Percentiles rank a stretch among this genome's conserved stretches.
Evolutionary conservation across 805 yeast genomes (phyloP).

Genomic region (Candida ficus): DNA sequence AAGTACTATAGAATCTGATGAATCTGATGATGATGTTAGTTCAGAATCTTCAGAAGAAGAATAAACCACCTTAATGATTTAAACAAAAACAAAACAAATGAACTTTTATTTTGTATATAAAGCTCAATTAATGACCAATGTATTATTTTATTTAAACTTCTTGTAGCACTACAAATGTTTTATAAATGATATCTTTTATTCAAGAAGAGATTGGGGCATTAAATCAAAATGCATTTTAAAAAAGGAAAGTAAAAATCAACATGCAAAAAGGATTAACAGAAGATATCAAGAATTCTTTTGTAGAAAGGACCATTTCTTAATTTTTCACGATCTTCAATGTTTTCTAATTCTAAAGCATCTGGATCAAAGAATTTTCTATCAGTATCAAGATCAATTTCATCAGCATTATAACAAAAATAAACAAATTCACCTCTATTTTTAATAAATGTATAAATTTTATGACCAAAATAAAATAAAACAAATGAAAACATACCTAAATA

Average conservation of each 20-base stretch:
- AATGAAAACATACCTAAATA: constrained; percentile 46
- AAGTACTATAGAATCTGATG: constrained; percentile 33
- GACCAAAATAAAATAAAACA: constrained; percentile 41
- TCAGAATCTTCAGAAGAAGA: constrained; percentile 74
- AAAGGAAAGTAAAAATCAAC: too few relatives aligned
- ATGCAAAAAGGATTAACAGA: constrained; percentile 21
- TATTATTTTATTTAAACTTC: background rate
- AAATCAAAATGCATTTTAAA: too few relatives aligned
- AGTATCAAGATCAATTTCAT: constrained; percentile 39
- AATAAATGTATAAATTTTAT: constrained; percentile 39
- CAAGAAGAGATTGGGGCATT: too few relatives aligned
- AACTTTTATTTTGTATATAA: background rate
- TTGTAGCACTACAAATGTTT: too few relatives aligned
- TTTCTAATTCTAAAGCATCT: constrained; percentile 36
- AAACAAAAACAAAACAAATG: background rate
- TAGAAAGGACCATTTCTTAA: constrained; percentile 16
- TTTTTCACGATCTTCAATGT: constrained; percentile 29
- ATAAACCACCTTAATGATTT: constrained; percentile 24
- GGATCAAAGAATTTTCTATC: constrained; percentile 42
- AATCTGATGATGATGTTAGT: constrained; percentile 50
- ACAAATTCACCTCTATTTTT: constrained; percentile 24
- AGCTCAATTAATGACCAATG: constrained; percentile 1
- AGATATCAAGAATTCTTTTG: constrained; percentile 19
- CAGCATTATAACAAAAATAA: constrained; percentile 28
- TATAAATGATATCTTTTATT: too few relatives aligned